A percentile compares a stretch with the other conserved stretches of the same genome.
Evolutionary conservation across 148 eudicot species (phyloP).

Genomic region (Suaeda aralocaspica): DNA sequence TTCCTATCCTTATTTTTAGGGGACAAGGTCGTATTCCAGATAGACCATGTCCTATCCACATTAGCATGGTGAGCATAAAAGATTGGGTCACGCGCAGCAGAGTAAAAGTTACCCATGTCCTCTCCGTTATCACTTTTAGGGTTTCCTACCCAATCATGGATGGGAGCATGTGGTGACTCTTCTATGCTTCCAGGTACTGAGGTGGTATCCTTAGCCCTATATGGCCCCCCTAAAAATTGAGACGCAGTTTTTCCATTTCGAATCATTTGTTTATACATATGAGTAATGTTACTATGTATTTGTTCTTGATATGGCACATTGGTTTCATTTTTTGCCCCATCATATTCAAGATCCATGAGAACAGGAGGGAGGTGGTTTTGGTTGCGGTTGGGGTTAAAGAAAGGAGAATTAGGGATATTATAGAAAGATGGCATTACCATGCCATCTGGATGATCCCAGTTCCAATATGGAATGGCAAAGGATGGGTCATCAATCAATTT

Average conservation of each 20-base stretch:
- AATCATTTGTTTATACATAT: slow-evolving; percentile 18
- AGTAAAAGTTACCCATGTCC: slow-evolving; percentile 87
- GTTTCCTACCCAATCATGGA: slow-evolving; percentile 73
- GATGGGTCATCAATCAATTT: slow-evolving; percentile 59
- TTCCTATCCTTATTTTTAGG: slow-evolving; percentile 34
- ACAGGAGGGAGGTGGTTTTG: not conserved
- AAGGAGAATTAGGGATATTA: slow-evolving; percentile 35
- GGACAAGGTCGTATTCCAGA: slow-evolving; percentile 61
- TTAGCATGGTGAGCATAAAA: slow-evolving; percentile 73
- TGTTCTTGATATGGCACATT: not conserved
- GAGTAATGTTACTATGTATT: not conserved
- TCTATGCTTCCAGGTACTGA: slow-evolving; percentile 63
- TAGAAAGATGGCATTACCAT: slow-evolving; percentile 59
- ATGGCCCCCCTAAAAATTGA: slow-evolving; percentile 56
- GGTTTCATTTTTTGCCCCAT: not conserved
- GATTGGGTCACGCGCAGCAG: slow-evolving; percentile 70
- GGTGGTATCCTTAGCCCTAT: slow-evolving; percentile 55
- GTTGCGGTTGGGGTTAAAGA: slow-evolving; percentile 30
- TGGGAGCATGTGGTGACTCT: slow-evolving; percentile 59
- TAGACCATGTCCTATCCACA: slow-evolving; percentile 61
- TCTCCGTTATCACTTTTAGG: slow-evolving; percentile 48
- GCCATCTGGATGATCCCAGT: slow-evolving; percentile 64
- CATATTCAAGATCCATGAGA: not conserved
- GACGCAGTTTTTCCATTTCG: slow-evolving; percentile 32
- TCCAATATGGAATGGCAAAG: slow-evolving; percentile 80